Conservation (phyloP, 2,329 filamentous ascomycete species). For the Sporothrix schenckii region DNA sequence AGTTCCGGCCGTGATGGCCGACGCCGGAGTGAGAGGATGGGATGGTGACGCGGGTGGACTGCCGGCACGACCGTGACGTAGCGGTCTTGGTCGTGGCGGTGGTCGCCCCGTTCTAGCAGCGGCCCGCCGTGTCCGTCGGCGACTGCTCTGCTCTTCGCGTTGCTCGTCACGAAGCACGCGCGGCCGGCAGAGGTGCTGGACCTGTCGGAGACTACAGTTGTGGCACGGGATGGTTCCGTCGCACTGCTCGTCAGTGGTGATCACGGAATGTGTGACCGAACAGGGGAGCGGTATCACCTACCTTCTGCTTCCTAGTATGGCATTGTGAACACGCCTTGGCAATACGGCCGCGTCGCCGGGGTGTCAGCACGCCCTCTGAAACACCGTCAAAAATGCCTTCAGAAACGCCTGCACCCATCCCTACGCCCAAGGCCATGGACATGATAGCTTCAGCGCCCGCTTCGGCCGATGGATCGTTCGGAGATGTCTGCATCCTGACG, state of each 20-base stretch:
- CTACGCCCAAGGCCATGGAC: conserved; percentile 6
- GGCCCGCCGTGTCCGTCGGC: neutral
- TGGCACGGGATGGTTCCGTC: conserved; percentile 12
- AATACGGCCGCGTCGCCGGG: conserved; percentile 23
- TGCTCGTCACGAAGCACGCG: neutral
- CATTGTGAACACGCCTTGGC: conserved; percentile 20
- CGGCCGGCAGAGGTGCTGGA: conserved; percentile 19
- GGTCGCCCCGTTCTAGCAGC: neutral
- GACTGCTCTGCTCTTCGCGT: neutral
- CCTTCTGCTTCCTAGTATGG: conserved; percentile 25
- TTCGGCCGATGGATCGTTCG: conserved; percentile 14
- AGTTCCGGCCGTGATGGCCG: neutral
- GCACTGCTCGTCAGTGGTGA: neutral
- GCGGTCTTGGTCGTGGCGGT: neutral
- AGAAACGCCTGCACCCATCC: neutral
- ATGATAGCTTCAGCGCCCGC: conserved; percentile 21
- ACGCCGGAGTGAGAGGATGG: neutral
- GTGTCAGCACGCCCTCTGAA: neutral
- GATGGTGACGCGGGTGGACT: neutral
- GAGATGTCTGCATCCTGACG: conserved; percentile 18
- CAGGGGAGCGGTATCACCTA: neutral
- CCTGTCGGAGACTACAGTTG: conserved; percentile 3
- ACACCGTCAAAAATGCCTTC: neutral
- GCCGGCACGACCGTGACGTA: neutral
- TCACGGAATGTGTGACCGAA: neutral